These are phyloP conservation scores for Fonsecaea multimorphosa DNA, from an alignment of 2,329 filamentous ascomycete species.

Conservation along the genomic window DNA sequence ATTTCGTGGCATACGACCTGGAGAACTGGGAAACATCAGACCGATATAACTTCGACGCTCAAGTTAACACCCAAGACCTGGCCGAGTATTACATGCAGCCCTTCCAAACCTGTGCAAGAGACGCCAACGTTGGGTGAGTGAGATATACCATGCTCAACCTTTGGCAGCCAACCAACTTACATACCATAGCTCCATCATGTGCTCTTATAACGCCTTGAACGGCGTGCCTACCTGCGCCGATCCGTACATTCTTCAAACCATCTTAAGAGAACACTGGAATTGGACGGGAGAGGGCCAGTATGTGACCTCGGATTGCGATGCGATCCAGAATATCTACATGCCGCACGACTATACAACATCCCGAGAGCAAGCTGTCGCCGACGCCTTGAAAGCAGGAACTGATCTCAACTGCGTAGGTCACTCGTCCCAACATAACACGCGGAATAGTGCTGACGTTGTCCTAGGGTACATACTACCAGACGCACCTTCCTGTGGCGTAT, in stretches of 20 bases:
- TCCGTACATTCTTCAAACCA: slow-evolving; percentile 65
- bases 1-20: slow-evolving; percentile 65
- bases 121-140: slow-evolving; percentile 50
- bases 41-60: slow-evolving; percentile 63
- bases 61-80: slow-evolving; percentile 63
- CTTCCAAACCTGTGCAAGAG: slow-evolving; percentile 67
- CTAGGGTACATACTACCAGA: slow-evolving; percentile 56
- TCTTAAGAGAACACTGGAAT: slow-evolving; percentile 70
- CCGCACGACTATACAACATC: slow-evolving; percentile 57
- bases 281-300: slow-evolving; percentile 68
- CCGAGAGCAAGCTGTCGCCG: slow-evolving; percentile 55
- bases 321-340: slow-evolving; percentile 65
- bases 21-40: slow-evolving; percentile 55
- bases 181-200: slow-evolving; percentile 64
- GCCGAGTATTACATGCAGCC: slow-evolving; percentile 71
- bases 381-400: slow-evolving; percentile 58
- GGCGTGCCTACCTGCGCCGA: slow-evolving; percentile 70
- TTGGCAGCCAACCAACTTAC: slow-evolving; percentile 1
- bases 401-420: slow-evolving; percentile 56
- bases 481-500: slow-evolving; percentile 53
- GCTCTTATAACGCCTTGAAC: slow-evolving; percentile 69
- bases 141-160: not conserved
- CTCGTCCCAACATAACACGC: not conserved
- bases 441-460: not conserved
- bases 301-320: slow-evolving; percentile 70